phyloP scores from a whole-genome alignment of 179 eudicot genomes.

The Silene vulgaris region DNA sequence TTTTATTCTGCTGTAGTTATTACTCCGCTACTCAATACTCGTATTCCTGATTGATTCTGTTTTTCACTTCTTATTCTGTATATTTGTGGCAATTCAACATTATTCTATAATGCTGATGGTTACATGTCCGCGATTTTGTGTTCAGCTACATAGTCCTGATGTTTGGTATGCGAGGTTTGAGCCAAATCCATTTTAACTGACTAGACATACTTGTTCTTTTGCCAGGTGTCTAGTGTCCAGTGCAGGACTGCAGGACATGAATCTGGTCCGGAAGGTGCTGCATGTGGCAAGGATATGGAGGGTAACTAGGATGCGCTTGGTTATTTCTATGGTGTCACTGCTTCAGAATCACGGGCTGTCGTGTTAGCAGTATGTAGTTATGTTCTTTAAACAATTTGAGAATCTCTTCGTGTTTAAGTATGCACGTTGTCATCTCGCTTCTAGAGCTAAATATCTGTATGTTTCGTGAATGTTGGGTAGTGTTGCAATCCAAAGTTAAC shows the following conservation, averaged over 20 bases:
- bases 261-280: background rate
- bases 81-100: no score
- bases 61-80: no score
- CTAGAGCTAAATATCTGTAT: background rate
- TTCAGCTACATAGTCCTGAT: no score
- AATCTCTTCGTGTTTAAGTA: background rate
- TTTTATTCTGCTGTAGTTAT: no score
- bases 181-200: background rate
- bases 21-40: no score
- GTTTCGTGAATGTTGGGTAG: background rate
- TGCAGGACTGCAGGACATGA: background rate
- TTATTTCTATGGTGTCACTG: background rate
- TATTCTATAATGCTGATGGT: no score
- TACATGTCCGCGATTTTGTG: no score
- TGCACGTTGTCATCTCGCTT: background rate
- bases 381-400: background rate
- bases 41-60: no score
- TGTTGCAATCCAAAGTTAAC: background rate
- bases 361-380: background rate
- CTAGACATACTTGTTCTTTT: background rate
- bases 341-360: background rate
- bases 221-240: constrained; percentile 11
- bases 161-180: background rate
- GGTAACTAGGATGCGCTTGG: background rate
- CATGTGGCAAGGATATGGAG: background rate